Evolutionary conservation across 768 basidiomycete species (phyloP).

Genomic region (Trametes elegans): DNA sequence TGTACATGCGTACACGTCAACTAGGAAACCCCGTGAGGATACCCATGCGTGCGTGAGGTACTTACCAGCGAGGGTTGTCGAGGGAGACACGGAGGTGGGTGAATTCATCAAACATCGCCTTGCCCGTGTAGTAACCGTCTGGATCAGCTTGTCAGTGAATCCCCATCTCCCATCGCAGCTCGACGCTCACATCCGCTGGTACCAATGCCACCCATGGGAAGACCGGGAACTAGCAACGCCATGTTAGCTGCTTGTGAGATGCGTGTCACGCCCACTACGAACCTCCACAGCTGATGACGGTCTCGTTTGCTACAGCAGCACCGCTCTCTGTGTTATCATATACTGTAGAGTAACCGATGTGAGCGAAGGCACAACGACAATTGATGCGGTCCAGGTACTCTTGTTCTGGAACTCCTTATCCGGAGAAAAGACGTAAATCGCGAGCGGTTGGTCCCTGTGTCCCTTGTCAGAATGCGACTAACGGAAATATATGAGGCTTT

Average conservation of each 20-base stretch:
- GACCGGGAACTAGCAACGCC: slow-evolving; percentile 43
- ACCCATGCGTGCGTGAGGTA: not conserved
- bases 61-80: slow-evolving; percentile 40
- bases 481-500: not conserved
- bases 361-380: not conserved
- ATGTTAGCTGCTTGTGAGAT: slow-evolving; percentile 31
- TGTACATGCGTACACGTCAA: slow-evolving; percentile 2
- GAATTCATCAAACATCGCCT: slow-evolving; percentile 74
- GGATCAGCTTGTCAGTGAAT: not conserved
- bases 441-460: slow-evolving; percentile 67
- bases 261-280: slow-evolving; percentile 29
- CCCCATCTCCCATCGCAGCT: slow-evolving; percentile 23
- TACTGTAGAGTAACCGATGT: slow-evolving; percentile 40
- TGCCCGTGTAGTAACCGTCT: slow-evolving; percentile 73
- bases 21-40: too few species aligned
- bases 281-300: slow-evolving; percentile 59
- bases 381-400: slow-evolving; percentile 38
- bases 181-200: slow-evolving; percentile 56
- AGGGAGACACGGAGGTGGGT: slow-evolving; percentile 66
- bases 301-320: slow-evolving; percentile 67
- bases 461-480: not conserved
- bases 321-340: slow-evolving; percentile 72
- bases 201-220: slow-evolving; percentile 76
- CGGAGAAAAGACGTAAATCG: slow-evolving; percentile 74
- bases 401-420: slow-evolving; percentile 57